Base-by-base conservation (phyloP, 345 rosid species). In the Ceriops decandra region DNA sequence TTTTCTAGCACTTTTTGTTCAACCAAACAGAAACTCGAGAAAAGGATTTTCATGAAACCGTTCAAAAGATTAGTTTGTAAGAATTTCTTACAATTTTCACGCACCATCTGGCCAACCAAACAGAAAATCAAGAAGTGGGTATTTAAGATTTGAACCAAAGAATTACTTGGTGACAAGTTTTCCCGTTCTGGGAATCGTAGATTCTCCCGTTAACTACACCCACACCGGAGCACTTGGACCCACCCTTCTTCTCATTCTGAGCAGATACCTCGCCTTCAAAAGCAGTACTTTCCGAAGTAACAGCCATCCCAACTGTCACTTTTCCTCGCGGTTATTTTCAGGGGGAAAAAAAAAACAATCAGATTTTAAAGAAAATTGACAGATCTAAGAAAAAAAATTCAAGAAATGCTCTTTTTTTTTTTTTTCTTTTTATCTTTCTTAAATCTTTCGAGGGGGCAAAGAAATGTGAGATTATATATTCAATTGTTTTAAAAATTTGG, bases 111-210 rank as follows among this genome's bases (percentile, higher is more conserved):
- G 32, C 57, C 32, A 63, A 21, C 69, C 47, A 42, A 64, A 46
- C 46, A 36, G 58, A 57, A 63, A 19, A 54, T 13, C 11, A 47
- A n/a, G 38, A 68, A 26, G 15, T 13, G 30, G 28, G 52, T 31
- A 49, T 20, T 26, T 22, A 49, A 52, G 66, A 49, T 59, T 42
- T 7, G 28, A n/a, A 7, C 9, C 31, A 35, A 62, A 46, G 0
- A 6, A 9, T 35, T 52, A 90, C 98, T 85, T 89, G 95, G 61
- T 92, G 96, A 74, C 96, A 90, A 7, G 85, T 85, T 72, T 83
- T 88, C n/a, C 95, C 90, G 19, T 81, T 81, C 22, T 77, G 73
- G 15, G 92, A 79, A 76, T 89, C 88, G 26, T 83, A 85, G 49
- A 84, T 81, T 62, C 85, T 76, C 52, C 85, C 77, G 3, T 81